Base-by-base conservation (phyloP, 257 asterid genomes). In the Jasminum sambac region DNA sequence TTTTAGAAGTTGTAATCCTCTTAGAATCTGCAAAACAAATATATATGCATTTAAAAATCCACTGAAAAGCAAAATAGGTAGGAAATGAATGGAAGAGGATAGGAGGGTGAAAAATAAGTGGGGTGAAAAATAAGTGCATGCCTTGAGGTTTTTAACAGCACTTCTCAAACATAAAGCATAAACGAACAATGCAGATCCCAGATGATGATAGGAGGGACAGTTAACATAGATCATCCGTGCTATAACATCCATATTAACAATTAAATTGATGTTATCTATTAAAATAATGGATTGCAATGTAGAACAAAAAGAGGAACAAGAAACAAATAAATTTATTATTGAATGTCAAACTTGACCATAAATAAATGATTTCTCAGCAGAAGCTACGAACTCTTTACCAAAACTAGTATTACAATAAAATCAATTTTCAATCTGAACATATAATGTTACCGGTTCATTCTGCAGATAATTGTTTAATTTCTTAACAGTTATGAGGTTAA, bases 21-120 rank as follows among this genome's bases (percentile, higher is more conserved):
- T 85, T 91, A 12, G 89, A 77, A 77, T 85, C 97, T 91, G 91
- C 77, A 83, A 70, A 71, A 55, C 62, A 66, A 66, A 78, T 64
- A n/a, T 55, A 76, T 63, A 52, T 25, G 64, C 23, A 46, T 72
- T 62, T 80, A 60, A 63, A 44, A 44, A 41, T 26, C 64, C 42
- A 62, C 63, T 42, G 41, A 38, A 66, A 74, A 26, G 72, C 6
- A 73, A 66, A 17, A 65, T 23, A 19, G 70, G 68, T 48, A 65
- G 11, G 59, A 12, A 10, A 52, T 8, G 10, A 30, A 52, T 21
- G 63, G 52, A 64, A 63, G 23, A 58, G 16, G 26, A 63, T 8
- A 26, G 61, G 44, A n/a, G 24, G 24, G 24, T 48, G 55, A 44
- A 14, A 50, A 8, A 23, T n/a, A n/a, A n/a, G n/a, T n/a, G n/a